Base-by-base conservation (phyloP, 192 early-diverging fungal genomes). In the Backusella psychrophila region DNA sequence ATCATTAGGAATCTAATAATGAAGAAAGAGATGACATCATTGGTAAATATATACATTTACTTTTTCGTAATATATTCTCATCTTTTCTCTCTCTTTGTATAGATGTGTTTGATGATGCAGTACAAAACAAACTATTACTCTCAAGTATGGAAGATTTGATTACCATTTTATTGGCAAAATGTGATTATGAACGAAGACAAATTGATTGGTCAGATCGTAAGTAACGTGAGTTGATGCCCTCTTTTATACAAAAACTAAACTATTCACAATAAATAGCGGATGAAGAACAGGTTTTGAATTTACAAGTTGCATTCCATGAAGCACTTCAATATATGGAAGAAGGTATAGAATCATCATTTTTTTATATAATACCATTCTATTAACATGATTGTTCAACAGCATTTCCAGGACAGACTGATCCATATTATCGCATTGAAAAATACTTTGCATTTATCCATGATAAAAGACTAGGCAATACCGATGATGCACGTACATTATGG, bases 371-470 rank as follows among this genome's bases (percentile, higher is more conserved):
- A 3, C 2, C 33, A 33, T 33, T n/a, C 26, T 75, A 15, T 34
- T 46, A 53, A 53, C 49, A n/a, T 21, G 8, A 56, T 3, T 21
- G 7, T 23, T 6, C n/a, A 29, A 65, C 6, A 85, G 84, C 65
- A 17, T 81, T 81, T 46, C 79, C 72, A 0, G 59, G 69, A 8
- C 34, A 39, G 0, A 78, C 72, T 15, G 85, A 86, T 68, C 82
- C 82, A n/a, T 78, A 78, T 72, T 82, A 78, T 53, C 82, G 85
- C 34, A 67, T 86, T 17, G 80, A 86, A 69, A 75, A 77, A 17
- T 86, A 86, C 44, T 78, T 80, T 49, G 78, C 81, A 4, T 71
- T 63, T 46, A 76, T 86, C n/a, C 71, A 80, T 63, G 67, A 73
- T 39, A 85, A 80, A 26, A 44, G 52, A 26, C 44, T 82, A 19